These are phyloP conservation scores for Gracilaria caudata DNA, from an alignment of 23 red algal genomes.

Conservation along the genomic window DNA sequence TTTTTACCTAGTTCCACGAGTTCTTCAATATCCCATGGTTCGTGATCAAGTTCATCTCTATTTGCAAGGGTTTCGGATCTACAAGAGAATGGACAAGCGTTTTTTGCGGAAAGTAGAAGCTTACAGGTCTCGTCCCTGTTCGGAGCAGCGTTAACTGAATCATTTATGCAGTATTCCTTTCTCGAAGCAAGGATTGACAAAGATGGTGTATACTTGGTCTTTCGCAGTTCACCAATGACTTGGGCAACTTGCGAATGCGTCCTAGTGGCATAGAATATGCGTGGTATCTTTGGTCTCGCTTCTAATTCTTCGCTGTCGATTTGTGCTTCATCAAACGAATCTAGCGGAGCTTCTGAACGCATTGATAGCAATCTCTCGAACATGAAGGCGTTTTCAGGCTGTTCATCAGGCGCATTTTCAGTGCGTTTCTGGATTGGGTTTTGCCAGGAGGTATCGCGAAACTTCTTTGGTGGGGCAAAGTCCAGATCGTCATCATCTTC, in stretches of 20 bases:
- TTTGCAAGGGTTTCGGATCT: conserved; percentile 10
- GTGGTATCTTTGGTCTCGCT: conserved; percentile 46
- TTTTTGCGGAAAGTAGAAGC: conserved; percentile 12
- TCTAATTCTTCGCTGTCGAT: background rate
- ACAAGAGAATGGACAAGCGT: conserved; percentile 1
- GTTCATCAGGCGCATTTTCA: background rate
- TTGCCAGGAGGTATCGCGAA: conserved; percentile 41
- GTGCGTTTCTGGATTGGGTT: conserved; percentile 2
- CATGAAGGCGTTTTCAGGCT: conserved; percentile 41
- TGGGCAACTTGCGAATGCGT: conserved; percentile 95
- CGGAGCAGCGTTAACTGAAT: conserved; percentile 38
- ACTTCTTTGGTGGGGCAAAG: conserved; percentile 39
- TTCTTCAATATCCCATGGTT: conserved; percentile 85
- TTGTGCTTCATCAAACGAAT: background rate
- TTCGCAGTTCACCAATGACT: conserved; percentile 81
- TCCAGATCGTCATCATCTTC: conserved; percentile 35
- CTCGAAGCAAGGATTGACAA: conserved; percentile 80
- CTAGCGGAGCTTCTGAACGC: conserved; percentile 5
- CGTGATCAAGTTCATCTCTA: conserved; percentile 9
- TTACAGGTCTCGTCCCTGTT: conserved; percentile 24
- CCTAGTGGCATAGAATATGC: conserved; percentile 91
- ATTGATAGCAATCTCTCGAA: conserved; percentile 26
- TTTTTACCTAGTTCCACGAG: conserved; percentile 66
- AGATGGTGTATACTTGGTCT: conserved; percentile 67
- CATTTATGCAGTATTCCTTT: conserved; percentile 91